phyloP scores from a whole-genome alignment of 2,329 filamentous ascomycete genomes.

The Teratosphaeria pseudoeucalypti region DNA sequence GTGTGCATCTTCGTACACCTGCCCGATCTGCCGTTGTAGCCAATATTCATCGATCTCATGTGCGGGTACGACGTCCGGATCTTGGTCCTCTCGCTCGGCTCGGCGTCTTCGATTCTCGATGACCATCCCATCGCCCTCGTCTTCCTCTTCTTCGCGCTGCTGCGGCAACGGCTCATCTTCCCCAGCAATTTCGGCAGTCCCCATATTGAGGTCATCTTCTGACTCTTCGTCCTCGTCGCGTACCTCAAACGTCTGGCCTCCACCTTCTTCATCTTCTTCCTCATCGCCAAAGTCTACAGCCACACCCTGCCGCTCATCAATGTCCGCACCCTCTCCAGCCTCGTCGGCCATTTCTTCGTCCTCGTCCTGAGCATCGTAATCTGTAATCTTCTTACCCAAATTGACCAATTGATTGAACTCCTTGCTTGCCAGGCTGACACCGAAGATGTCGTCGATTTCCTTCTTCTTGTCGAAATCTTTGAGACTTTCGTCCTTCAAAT shows the following conservation, averaged over 20 bases:
- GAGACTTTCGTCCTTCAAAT: conserved; percentile 85
- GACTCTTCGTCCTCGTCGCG: conserved; percentile 70
- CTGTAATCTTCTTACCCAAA: conserved; percentile 95
- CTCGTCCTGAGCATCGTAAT: conserved; percentile 93
- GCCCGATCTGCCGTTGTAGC: conserved; percentile 85
- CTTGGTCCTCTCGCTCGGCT: conserved; percentile 39
- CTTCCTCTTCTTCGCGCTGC: conserved; percentile 39
- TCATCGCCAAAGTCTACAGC: conserved; percentile 94
- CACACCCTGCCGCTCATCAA: conserved; percentile 91
- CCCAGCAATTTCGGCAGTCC: conserved; percentile 24
- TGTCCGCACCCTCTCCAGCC: conserved; percentile 58
- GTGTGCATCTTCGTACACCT: conserved; percentile 81
- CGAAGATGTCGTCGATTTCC: conserved; percentile 87
- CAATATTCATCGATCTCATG: conserved; percentile 96
- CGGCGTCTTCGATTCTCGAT: conserved; percentile 57
- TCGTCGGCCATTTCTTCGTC: conserved; percentile 74
- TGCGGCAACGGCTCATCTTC: conserved; percentile 37
- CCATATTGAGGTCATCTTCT: conserved; percentile 52
- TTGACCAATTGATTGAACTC: conserved; percentile 97
- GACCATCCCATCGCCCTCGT: conserved; percentile 70
- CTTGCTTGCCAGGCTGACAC: conserved; percentile 69
- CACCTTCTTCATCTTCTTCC: conserved; percentile 67
- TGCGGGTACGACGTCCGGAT: conserved; percentile 55
- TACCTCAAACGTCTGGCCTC: conserved; percentile 70
- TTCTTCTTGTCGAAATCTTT: conserved; percentile 99